phyloP scores from a whole-genome alignment of 1,139 yeast species.

The Lodderomyces theae region DNA sequence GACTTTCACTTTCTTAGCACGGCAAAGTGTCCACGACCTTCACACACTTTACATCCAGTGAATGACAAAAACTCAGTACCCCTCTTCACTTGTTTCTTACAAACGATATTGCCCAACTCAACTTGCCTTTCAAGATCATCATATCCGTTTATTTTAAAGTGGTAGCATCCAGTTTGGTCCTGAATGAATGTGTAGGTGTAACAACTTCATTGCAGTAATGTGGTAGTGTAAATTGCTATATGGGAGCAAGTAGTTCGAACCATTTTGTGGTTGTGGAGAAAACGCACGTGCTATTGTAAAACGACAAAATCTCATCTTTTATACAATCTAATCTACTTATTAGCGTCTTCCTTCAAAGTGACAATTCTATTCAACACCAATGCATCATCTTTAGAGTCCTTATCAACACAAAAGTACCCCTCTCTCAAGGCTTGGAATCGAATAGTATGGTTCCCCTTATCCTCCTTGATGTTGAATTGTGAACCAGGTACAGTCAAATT shows the following conservation, averaged over 20 bases:
- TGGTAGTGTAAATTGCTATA: not conserved
- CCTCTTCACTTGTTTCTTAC: not conserved
- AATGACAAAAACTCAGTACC: conserved; percentile 5
- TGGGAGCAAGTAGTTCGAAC: too few species aligned
- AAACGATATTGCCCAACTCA: conserved; percentile 1
- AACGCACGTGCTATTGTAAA: too few species aligned
- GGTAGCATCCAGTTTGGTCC: conserved; percentile 5
- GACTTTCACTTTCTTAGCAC: not conserved
- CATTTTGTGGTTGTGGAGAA: too few species aligned
- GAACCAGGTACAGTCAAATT: conserved; percentile 63
- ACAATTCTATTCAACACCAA: conserved; percentile 84
- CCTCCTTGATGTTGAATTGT: conserved; percentile 68
- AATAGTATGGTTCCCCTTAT: conserved; percentile 69
- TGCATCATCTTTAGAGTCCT: conserved; percentile 58
- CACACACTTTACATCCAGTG: conserved; percentile 14
- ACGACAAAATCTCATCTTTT: too few species aligned
- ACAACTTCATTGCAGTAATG: conserved; percentile 3
- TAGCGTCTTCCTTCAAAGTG: conserved; percentile 77
- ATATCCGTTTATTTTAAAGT: conserved; percentile 5
- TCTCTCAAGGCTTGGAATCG: conserved; percentile 98
- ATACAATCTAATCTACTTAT: too few species aligned
- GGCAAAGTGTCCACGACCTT: not conserved
- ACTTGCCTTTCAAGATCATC: conserved; percentile 5
- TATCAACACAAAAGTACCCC: conserved; percentile 92
- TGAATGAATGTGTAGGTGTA: conserved; percentile 6